These are phyloP conservation scores for Chlamydomonas sp. DNA, from an alignment of 139 green algal genomes.

Conservation along the genomic window DNA sequence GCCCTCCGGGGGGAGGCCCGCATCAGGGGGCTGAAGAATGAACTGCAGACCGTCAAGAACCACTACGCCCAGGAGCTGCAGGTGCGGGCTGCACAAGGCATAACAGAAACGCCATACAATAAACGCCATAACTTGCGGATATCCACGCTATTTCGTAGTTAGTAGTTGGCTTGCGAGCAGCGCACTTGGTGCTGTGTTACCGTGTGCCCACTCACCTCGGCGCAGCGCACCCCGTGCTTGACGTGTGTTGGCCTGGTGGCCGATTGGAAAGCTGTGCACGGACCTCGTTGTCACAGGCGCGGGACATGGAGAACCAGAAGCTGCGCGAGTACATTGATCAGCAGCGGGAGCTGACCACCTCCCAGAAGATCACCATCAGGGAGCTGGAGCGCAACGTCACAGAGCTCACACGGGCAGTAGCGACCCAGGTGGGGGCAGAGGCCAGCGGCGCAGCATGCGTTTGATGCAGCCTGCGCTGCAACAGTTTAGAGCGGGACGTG, in stretches of 20 bases:
- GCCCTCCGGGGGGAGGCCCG: constrained; percentile 13
- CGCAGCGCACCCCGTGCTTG: too few species aligned
- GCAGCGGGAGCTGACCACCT: constrained; percentile 25
- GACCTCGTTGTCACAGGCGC: neutral
- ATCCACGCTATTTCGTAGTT: too few species aligned
- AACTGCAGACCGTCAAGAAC: constrained; percentile 20
- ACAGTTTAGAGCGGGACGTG: too few species aligned
- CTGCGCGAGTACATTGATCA: constrained; percentile 39
- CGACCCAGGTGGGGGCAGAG: neutral
- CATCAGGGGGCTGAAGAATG: constrained; percentile 34
- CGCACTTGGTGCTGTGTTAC: neutral
- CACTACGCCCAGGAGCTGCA: constrained; percentile 32
- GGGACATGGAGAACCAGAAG: constrained; percentile 21
- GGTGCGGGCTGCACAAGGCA: neutral
- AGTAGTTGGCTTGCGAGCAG: too few species aligned
- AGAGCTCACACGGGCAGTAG: constrained; percentile 6
- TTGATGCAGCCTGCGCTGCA: too few species aligned
- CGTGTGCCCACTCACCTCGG: too few species aligned
- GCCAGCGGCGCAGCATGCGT: too few species aligned
- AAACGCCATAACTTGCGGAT: too few species aligned
- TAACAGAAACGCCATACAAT: too few species aligned
- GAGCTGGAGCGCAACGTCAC: constrained; percentile 42
- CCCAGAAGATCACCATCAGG: constrained; percentile 28
- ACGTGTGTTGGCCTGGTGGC: too few species aligned
- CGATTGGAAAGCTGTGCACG: neutral